phyloP scores from a whole-genome alignment of 78 protist genomes.

The Monocercomonoides exilis region DNA sequence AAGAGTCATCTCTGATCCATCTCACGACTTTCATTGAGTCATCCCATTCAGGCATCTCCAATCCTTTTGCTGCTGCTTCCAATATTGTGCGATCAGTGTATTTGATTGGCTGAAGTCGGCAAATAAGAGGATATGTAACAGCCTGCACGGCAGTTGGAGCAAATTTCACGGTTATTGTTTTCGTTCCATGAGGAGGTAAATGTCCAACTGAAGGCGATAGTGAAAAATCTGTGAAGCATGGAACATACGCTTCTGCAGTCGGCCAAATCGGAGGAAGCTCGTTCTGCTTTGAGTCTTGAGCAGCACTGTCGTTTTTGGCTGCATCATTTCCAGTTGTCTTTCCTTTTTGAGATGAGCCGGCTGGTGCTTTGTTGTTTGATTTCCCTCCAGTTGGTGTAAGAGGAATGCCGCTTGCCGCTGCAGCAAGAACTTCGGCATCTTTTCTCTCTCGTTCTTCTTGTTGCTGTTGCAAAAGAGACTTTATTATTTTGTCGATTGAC shows the following conservation, averaged over 20 bases:
- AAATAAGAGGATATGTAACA: background rate
- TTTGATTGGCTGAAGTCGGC: background rate
- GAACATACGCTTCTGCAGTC: background rate
- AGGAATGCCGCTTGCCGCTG: background rate
- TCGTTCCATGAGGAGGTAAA: constrained; percentile 1
- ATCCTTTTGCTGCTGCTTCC: background rate
- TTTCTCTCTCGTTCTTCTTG: background rate
- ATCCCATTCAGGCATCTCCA: constrained; percentile 28
- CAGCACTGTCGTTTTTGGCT: no score
- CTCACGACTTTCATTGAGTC: background rate
- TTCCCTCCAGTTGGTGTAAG: no score
- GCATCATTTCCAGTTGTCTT: no score
- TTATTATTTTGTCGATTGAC: background rate
- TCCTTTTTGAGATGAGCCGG: background rate
- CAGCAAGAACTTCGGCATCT: background rate
- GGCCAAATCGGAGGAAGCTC: background rate
- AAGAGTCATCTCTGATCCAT: no score
- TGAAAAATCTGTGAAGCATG: background rate
- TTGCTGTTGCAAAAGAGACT: background rate
- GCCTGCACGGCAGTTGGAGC: background rate
- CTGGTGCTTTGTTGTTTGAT: background rate
- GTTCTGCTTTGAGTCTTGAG: background rate
- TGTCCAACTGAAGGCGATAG: constrained; percentile 35
- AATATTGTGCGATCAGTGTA: no score
- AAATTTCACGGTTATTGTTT: constrained; percentile 21